Evolutionary conservation across 139 green algal species (phyloP), one percentile per base, ranked within the genome.

Genomic region (Chlorella ohadii): DNA sequence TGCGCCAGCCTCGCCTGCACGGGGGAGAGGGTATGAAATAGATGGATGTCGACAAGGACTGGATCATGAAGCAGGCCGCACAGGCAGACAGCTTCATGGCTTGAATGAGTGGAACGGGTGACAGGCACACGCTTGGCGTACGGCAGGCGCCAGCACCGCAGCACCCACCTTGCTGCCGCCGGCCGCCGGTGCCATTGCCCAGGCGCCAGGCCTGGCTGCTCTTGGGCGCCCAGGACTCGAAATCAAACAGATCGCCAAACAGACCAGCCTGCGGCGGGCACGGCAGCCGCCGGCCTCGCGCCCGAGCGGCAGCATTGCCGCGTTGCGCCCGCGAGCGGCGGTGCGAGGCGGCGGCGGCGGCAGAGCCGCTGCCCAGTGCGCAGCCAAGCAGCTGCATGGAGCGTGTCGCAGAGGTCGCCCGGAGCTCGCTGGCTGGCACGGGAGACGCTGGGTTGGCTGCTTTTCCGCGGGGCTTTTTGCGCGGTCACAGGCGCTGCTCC

Each of bases 181-280:
- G 68, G 36, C 47, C 17, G 38, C 56, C 70, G 25, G 70, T 19
- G 39, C 67, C 67, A 34, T 44, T 73, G 67, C 70, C 70, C 6
- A 77, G 70, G 12, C 70, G 70, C 70, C 70, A 77, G 3, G 70
- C 70, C 70, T 77, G 70, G 70, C 39, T 59, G 39, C 39, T 59
- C 25, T 23, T 31, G 70, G 70, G 70, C 25, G 70, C 70, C 70
- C 85, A 89, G 11, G 39, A 72, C 71, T 86, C 85, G 78, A 89
- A 89, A 31, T 89, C 72, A 34, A 89, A 84, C 1, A 89, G 34
- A 27, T 82, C 59, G 17, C 31, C 76, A 82, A 82, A 72, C 36
- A 82, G 76, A 59, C 57, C 41, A 6, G 76, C 76, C 15, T 28
- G 76, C 0, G 76, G 76, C 0, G 25, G n/a, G 23, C 67, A 20